Evolutionary conservation across 495 filamentous ascomycete genomes (phyloP).

Genomic region (Aspergillus panamensis): DNA sequence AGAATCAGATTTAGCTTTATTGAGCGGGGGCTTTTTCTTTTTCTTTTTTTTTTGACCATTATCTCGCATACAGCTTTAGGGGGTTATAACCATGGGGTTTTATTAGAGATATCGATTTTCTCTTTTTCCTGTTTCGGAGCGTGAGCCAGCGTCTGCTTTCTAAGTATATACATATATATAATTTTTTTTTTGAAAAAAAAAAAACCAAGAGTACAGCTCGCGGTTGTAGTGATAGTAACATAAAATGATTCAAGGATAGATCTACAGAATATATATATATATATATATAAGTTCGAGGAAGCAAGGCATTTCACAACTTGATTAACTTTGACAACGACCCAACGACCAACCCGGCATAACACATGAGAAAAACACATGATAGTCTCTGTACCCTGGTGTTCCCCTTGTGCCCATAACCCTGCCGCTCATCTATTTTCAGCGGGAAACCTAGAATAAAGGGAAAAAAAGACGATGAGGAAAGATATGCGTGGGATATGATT

Average conservation of each 20-base stretch:
- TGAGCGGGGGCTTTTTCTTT: no score
- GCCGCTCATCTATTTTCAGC: constrained; percentile 27
- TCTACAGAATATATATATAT: no score
- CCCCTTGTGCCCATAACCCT: constrained; percentile 29
- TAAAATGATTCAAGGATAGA: no score
- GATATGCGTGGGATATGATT: constrained; percentile 36
- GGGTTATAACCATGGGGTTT: no score
- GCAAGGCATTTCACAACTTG: neutral
- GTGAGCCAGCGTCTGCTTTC: no score
- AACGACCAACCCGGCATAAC: constrained; percentile 43
- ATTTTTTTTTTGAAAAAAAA: no score
- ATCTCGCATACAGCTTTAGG: no score
- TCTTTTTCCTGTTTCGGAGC: no score
- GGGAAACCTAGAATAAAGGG: constrained; percentile 19
- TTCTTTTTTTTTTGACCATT: neutral
- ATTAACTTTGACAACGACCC: constrained; percentile 20
- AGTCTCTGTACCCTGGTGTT: constrained; percentile 36
- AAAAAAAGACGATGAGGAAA: constrained; percentile 25
- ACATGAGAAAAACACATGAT: constrained; percentile 44
- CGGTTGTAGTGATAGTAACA: neutral
- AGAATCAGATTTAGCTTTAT: no score
- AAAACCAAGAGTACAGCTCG: neutral
- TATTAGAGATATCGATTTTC: no score
- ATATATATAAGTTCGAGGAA: no score
- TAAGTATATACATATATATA: no score